Conservation (phyloP, 306 rosid genomes). For the Pterocarpus macrocarpus region DNA sequence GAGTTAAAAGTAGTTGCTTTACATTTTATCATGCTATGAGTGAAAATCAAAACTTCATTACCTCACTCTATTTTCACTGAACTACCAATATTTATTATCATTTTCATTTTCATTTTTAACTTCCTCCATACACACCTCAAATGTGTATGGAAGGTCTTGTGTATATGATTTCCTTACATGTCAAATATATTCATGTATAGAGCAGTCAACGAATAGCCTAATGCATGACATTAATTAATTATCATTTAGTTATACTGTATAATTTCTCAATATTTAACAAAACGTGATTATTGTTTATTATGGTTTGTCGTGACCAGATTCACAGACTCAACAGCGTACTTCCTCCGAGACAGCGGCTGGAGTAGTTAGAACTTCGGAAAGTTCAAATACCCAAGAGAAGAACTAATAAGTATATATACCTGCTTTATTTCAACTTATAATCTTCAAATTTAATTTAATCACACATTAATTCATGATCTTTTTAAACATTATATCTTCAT, state of each 20-base stretch:
- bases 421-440: slow-evolving; percentile 60
- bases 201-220: no score
- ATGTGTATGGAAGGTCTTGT: no score
- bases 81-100: neutral
- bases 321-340: slow-evolving; percentile 64
- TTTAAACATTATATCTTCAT: slow-evolving; percentile 23
- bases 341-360: slow-evolving; percentile 73
- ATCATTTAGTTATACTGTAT: neutral
- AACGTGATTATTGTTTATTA: slow-evolving; percentile 8
- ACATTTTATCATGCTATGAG: slow-evolving; percentile 1
- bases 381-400: slow-evolving; percentile 66
- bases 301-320: slow-evolving; percentile 62
- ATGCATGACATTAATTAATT: neutral
- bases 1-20: neutral
- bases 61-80: no score
- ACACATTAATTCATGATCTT: slow-evolving; percentile 44
- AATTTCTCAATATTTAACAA: neutral
- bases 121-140: neutral
- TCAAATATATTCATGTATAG: neutral
- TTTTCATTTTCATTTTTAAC: slow-evolving; percentile 2
- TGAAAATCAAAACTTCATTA: neutral
- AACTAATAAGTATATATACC: slow-evolving; percentile 53
- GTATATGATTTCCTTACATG: no score
- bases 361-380: slow-evolving; percentile 72
- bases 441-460: slow-evolving; percentile 34